Evolutionary conservation across 2,329 filamentous ascomycete species (phyloP).

Genomic region (Magnaporthales sp.): DNA sequence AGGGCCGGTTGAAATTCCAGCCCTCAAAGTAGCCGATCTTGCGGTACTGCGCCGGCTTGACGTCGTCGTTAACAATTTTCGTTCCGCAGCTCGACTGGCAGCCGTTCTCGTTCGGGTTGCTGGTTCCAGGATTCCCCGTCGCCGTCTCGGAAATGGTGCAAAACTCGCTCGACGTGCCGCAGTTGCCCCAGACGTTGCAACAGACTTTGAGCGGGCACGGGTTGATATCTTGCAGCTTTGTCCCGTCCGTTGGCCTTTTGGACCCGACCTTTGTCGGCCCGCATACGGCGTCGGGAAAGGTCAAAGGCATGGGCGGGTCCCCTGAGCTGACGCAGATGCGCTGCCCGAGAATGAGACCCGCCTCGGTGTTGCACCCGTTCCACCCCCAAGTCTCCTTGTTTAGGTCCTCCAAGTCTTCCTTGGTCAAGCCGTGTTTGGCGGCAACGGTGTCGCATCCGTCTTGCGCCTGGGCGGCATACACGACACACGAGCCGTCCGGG

Average conservation of each 20-base stretch:
- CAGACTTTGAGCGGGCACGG: too few relatives aligned
- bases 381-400: neutral
- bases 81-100: too few relatives aligned
- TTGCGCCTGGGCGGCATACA: neutral
- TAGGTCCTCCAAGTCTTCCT: neutral
- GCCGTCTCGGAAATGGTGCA: too few relatives aligned
- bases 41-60: neutral
- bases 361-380: neutral
- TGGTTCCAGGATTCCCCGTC: too few relatives aligned
- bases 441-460: neutral
- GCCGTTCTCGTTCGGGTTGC: too few relatives aligned
- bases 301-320: constrained; percentile 22
- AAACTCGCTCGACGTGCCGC: too few relatives aligned
- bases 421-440: neutral
- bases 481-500: neutral
- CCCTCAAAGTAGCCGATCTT: constrained; percentile 27
- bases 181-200: too few relatives aligned
- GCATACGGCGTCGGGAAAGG: constrained; percentile 21
- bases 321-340: constrained; percentile 26
- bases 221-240: too few relatives aligned
- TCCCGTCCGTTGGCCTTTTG: constrained; percentile 8
- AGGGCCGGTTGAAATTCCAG: constrained; percentile 20
- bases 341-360: constrained; percentile 15
- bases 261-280: constrained; percentile 22
- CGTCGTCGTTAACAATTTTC: constrained; percentile 3